Conservation (phyloP, 1,284 basidiomycete genomes). For the Xerocomus nothofagi region DNA sequence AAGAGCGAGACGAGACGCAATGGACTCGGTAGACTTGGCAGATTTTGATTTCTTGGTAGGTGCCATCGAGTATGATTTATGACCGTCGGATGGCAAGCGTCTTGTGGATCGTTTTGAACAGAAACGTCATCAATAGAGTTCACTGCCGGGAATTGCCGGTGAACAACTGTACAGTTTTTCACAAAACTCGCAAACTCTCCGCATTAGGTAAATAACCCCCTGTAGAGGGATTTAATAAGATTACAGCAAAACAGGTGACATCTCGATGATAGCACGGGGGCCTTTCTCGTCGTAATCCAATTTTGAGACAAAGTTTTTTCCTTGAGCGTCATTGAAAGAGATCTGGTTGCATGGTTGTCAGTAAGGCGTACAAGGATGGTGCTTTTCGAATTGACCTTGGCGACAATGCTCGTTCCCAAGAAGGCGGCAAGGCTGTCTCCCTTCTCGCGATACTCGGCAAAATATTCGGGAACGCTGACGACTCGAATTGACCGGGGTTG, state of each 20-base stretch:
- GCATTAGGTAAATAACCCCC: conserved; percentile 11
- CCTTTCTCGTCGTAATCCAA: conserved; percentile 71
- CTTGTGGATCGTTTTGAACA: conserved; percentile 15
- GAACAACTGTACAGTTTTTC: conserved; percentile 34
- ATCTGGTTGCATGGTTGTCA: conserved; percentile 31
- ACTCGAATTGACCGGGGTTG: conserved; percentile 70
- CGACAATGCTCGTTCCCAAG: conserved; percentile 83
- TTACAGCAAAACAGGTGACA: conserved; percentile 69
- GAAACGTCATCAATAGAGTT: conserved; percentile 11
- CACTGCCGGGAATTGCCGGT: conserved; percentile 7
- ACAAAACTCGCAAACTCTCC: conserved; percentile 19
- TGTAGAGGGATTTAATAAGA: background rate
- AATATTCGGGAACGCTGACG: conserved; percentile 87
- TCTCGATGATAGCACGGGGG: conserved; percentile 69
- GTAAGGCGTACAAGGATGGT: conserved; percentile 1
- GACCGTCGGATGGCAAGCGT: conserved; percentile 24
- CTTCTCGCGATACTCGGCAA: conserved; percentile 85
- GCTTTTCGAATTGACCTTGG: conserved; percentile 61
- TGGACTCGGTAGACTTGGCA: conserved; percentile 89
- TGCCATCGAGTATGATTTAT: conserved; percentile 65
- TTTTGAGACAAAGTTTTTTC: conserved; percentile 74
- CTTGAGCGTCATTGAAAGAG: conserved; percentile 62
- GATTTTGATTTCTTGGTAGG: conserved; percentile 94
- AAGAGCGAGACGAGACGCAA: conserved; percentile 93
- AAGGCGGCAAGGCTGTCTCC: conserved; percentile 84